Evolutionary conservation across 176 grass and related monocot species (phyloP).

Genomic region (Rhipidocladum racemiflorum): DNA sequence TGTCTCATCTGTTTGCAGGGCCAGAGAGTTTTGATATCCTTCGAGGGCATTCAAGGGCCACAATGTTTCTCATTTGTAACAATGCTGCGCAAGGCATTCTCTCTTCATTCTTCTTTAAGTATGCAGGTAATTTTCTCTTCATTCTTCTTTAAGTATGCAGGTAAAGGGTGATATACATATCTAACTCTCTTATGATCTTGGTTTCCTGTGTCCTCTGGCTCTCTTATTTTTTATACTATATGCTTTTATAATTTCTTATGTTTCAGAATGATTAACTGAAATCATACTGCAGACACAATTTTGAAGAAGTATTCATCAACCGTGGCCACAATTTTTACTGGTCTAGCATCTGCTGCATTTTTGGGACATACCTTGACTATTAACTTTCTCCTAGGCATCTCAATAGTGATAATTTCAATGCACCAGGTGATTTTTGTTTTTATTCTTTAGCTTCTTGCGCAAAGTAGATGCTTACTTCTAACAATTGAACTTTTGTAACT

Average conservation of each 20-base stretch:
- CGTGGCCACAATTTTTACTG: constrained; percentile 97
- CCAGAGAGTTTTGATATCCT: constrained; percentile 93
- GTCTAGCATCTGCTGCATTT: constrained; percentile 84
- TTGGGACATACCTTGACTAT: constrained; percentile 91
- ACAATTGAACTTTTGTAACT: constrained; percentile 5
- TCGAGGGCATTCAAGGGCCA: constrained; percentile 91
- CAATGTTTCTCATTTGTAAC: constrained; percentile 92
- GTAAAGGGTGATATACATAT: constrained; percentile 36
- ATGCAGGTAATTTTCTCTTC: constrained; percentile 99
- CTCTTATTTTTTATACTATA: background rate
- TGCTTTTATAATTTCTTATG: background rate
- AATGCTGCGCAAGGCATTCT: constrained; percentile 99
- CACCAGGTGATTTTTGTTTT: constrained; percentile 67
- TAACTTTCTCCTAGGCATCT: constrained; percentile 93
- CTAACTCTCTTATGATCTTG: constrained; percentile 7
- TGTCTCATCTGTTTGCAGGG: constrained; percentile 50
- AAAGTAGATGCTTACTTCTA: background rate
- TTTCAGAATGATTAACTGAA: constrained; percentile 20
- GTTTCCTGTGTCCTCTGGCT: background rate
- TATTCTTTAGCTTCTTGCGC: constrained; percentile 14
- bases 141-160: constrained; percentile 99
- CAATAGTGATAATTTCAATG: constrained; percentile 99
- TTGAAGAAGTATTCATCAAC: constrained; percentile 99
- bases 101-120: constrained; percentile 99
- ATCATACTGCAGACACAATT: constrained; percentile 72